Conservation (phyloP, 2,329 filamentous ascomycete genomes). For the Ophiocordyceps camponoti-floridani region DNA sequence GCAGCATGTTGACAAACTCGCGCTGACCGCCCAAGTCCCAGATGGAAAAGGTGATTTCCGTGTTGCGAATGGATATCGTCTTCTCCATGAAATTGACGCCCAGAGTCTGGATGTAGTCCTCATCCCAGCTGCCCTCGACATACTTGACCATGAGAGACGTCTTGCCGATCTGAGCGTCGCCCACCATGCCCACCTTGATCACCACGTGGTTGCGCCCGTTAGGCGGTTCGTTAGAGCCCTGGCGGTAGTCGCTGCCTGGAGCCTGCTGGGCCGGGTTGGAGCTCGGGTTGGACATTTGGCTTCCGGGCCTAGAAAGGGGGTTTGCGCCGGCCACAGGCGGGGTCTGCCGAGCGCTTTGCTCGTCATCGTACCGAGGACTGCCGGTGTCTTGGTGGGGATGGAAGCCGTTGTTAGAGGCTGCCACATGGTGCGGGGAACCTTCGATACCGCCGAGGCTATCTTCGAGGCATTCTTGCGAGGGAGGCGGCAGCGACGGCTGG, state of each 20-base stretch:
- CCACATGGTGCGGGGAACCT: conserved; percentile 21
- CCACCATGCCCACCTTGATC: conserved; percentile 99
- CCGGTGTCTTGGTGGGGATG: conserved; percentile 24
- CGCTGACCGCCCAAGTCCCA: conserved; percentile 97
- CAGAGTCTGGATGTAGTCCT: conserved; percentile 97
- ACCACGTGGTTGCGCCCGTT: conserved; percentile 60
- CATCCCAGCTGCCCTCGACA: conserved; percentile 97
- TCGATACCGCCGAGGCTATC: conserved; percentile 33
- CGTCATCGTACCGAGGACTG: conserved; percentile 23
- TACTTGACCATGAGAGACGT: conserved; percentile 99
- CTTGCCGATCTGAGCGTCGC: conserved; percentile 97
- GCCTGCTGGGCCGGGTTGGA: conserved; percentile 21
- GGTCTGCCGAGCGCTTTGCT: conserved; percentile 25
- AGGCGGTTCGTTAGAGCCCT: conserved; percentile 15
- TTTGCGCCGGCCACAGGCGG: conserved; percentile 24
- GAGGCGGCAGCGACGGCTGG: background rate
- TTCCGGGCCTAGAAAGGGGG: conserved; percentile 35
- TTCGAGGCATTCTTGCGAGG: conserved; percentile 22
- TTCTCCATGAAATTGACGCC: conserved; percentile 99
- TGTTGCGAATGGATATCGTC: conserved; percentile 97
- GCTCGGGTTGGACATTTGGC: conserved; percentile 30
- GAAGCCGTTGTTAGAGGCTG: conserved; percentile 14
- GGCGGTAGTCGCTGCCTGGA: conserved; percentile 21
- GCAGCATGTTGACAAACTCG: conserved; percentile 99
- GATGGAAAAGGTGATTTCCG: conserved; percentile 98